Percentiles rank a stretch among this genome's conserved stretches.
Conservation (phyloP, 192 early-diverging fungal species). For the Endogone sp. region DNA sequence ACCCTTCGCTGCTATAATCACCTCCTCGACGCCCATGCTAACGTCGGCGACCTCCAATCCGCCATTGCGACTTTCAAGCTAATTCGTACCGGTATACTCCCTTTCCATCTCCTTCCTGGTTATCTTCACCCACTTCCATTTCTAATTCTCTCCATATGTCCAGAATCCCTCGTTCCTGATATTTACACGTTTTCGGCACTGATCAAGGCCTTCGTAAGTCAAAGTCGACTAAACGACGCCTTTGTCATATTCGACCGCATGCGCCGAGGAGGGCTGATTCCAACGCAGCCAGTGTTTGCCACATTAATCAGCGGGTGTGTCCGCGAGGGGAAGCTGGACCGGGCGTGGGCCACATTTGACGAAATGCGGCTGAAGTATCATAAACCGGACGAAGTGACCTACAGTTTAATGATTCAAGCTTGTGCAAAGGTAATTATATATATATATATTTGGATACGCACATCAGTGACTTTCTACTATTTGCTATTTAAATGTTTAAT, state of each 20-base stretch:
- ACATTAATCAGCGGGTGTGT: constrained; percentile 83
- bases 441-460: neutral
- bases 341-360: constrained; percentile 91
- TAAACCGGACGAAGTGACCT: constrained; percentile 75
- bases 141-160: neutral
- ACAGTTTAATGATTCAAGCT: constrained; percentile 88
- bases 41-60: constrained; percentile 54
- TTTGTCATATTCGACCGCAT: constrained; percentile 77
- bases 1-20: constrained; percentile 67
- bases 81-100: constrained; percentile 39
- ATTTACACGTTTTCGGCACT: constrained; percentile 65
- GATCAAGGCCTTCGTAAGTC: constrained; percentile 64
- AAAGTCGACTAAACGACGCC: constrained; percentile 58
- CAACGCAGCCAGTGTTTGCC: constrained; percentile 67
- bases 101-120: neutral
- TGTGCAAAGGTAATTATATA: constrained; percentile 59
- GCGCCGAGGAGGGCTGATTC: constrained; percentile 54
- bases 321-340: constrained; percentile 56
- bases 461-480: no score
- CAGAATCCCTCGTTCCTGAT: constrained; percentile 34
- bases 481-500: no score
- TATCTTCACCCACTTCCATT: no score
- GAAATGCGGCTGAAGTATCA: constrained; percentile 75
- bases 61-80: constrained; percentile 61
- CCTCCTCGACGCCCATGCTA: constrained; percentile 77